Evolutionary conservation across 1,284 basidiomycete genomes (phyloP).

Genomic region (Cryptococcus sp.): DNA sequence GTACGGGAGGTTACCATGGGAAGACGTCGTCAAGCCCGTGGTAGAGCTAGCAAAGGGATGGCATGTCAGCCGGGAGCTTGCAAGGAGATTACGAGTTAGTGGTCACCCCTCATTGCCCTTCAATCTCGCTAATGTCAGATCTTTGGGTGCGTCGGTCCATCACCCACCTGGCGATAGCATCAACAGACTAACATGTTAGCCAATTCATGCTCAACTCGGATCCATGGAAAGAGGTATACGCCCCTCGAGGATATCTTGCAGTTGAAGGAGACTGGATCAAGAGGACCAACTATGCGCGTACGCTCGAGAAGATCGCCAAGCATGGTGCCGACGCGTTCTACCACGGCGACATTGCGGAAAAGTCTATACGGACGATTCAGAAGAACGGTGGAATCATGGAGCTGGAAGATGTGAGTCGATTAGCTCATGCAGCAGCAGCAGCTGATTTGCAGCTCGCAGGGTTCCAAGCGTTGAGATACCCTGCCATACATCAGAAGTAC

Average conservation of each 20-base stretch:
- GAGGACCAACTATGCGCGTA: slow-evolving; percentile 53
- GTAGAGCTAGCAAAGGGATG: slow-evolving; percentile 69
- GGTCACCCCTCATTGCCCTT: slow-evolving; percentile 3
- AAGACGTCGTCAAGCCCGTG: slow-evolving; percentile 66
- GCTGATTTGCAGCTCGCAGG: slow-evolving; percentile 16
- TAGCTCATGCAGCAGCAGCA: not conserved
- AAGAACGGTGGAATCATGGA: slow-evolving; percentile 39
- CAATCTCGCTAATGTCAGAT: slow-evolving; percentile 3
- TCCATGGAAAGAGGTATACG: slow-evolving; percentile 74
- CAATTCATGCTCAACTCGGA: slow-evolving; percentile 66
- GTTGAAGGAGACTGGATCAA: slow-evolving; percentile 67
- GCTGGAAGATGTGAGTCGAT: slow-evolving; percentile 34
- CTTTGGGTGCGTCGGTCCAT: slow-evolving; percentile 5
- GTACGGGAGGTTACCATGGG: slow-evolving; percentile 62
- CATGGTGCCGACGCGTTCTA: slow-evolving; percentile 43
- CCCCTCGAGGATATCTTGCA: slow-evolving; percentile 65
- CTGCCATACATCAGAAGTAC: slow-evolving; percentile 70
- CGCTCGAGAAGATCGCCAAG: slow-evolving; percentile 39
- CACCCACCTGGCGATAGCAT: no score
- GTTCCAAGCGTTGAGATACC: slow-evolving; percentile 67
- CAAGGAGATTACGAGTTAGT: slow-evolving; percentile 62
- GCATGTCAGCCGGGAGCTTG: slow-evolving; percentile 69
- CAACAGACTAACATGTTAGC: slow-evolving; percentile 38
- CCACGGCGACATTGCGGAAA: slow-evolving; percentile 40
- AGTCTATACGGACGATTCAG: slow-evolving; percentile 34